phyloP scores from a whole-genome alignment of 2,329 filamentous ascomycete genomes.

The Trichoderma oligosporum region DNA sequence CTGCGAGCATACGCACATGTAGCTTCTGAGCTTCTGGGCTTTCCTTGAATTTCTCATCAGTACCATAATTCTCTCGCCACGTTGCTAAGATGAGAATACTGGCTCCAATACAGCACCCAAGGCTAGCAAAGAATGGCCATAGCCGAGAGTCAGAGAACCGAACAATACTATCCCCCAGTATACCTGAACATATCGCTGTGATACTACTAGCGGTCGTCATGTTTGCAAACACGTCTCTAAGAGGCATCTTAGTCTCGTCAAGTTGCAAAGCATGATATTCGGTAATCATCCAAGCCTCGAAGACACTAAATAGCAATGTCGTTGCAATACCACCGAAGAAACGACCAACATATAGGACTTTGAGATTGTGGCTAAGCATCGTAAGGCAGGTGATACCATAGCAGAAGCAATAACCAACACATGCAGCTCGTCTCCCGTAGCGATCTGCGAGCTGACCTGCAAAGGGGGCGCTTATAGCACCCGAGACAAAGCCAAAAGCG shows the following conservation, averaged over 20 bases:
- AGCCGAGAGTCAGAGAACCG: slow-evolving; percentile 44
- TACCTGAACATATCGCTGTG: slow-evolving; percentile 51
- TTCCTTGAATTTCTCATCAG: not conserved
- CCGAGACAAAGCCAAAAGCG: slow-evolving; percentile 47
- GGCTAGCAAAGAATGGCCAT: slow-evolving; percentile 50
- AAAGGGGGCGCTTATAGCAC: slow-evolving; percentile 43
- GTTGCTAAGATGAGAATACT: slow-evolving; percentile 41
- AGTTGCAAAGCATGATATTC: slow-evolving; percentile 50
- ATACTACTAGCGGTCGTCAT: slow-evolving; percentile 53
- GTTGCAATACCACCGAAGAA: slow-evolving; percentile 53
- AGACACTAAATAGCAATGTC: slow-evolving; percentile 55
- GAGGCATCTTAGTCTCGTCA: slow-evolving; percentile 37
- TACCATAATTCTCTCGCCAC: slow-evolving; percentile 30
- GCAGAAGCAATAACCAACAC: slow-evolving; percentile 50
- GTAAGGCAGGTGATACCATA: slow-evolving; percentile 52
- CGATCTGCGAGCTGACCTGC: slow-evolving; percentile 39
- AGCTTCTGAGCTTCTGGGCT: not conserved
- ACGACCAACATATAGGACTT: slow-evolving; percentile 51
- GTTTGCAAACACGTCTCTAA: slow-evolving; percentile 51
- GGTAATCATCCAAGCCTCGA: slow-evolving; percentile 59
- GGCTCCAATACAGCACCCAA: slow-evolving; percentile 39
- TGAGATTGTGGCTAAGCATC: slow-evolving; percentile 42
- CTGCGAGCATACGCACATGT: not conserved
- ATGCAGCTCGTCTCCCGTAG: slow-evolving; percentile 48
- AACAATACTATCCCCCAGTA: slow-evolving; percentile 52